A percentile compares a stretch with the other conserved stretches of the same genome.
Evolutionary conservation across 73 alveolate species (phyloP).

Genomic region (Loxodes magnus): DNA sequence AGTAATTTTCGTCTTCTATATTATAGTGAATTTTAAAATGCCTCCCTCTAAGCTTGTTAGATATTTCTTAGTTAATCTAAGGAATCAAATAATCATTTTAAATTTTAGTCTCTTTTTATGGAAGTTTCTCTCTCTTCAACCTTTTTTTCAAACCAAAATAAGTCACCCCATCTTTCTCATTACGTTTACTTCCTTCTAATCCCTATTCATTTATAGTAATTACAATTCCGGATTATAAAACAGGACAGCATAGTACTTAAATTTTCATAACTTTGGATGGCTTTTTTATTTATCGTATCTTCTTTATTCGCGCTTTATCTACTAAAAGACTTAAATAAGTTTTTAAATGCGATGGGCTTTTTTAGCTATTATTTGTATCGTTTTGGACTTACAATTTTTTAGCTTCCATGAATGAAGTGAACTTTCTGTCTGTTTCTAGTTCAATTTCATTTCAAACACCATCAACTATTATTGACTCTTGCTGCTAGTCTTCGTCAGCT

Average conservation of each 20-base stretch:
- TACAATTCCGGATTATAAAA: conserved; percentile 30
- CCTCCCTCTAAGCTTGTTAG: conserved; percentile 44
- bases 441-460: too few relatives aligned
- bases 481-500: too few relatives aligned
- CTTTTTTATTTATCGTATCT: too few relatives aligned
- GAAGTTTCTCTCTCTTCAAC: conserved; percentile 22
- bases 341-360: too few relatives aligned
- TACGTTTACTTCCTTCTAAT: conserved; percentile 38
- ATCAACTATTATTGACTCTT: too few relatives aligned
- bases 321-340: too few relatives aligned
- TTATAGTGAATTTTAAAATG: conserved; percentile 41
- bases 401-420: too few relatives aligned
- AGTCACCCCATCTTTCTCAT: conserved; percentile 55
- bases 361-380: too few relatives aligned
- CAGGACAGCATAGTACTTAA: conserved; percentile 51
- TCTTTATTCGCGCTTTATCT: too few relatives aligned
- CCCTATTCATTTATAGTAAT: conserved; percentile 50
- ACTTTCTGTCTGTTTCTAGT: too few relatives aligned
- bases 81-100: conserved; percentile 22
- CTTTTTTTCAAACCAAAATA: conserved; percentile 57
- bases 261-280: background rate
- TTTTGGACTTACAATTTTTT: too few relatives aligned
- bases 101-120: conserved; percentile 10
- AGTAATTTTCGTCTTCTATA: conserved; percentile 18
- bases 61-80: conserved; percentile 33